Percentiles rank a stretch among this genome's conserved stretches.
phyloP scores from a whole-genome alignment of 352 stramenopile genomes.

The Peronosclerospora sorghi region DNA sequence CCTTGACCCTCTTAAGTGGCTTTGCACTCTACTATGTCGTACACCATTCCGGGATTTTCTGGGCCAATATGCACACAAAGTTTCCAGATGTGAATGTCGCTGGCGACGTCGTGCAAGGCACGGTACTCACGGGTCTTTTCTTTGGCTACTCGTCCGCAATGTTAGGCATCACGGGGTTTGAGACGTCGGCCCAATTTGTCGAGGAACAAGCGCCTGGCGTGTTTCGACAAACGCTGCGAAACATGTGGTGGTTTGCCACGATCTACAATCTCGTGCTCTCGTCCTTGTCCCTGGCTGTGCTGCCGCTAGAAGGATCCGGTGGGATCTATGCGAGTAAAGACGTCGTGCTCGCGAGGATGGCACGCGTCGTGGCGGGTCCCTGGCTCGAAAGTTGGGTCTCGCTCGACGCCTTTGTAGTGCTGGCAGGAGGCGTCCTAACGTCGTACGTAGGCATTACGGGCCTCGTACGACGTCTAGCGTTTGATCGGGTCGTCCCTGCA shows the following conservation, averaged over 20 bases:
- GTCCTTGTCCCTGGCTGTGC: slow-evolving; percentile 66
- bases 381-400: slow-evolving; percentile 68
- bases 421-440: slow-evolving; percentile 80
- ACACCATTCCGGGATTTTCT: slow-evolving; percentile 41
- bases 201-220: slow-evolving; percentile 81
- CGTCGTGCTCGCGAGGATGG: slow-evolving; percentile 74
- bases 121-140: slow-evolving; percentile 51
- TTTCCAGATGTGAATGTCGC: slow-evolving; percentile 42
- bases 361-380: slow-evolving; percentile 27
- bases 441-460: slow-evolving; percentile 86
- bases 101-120: slow-evolving; percentile 34
- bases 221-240: slow-evolving; percentile 65
- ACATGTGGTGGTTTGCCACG: slow-evolving; percentile 82
- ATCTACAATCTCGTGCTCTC: slow-evolving; percentile 85
- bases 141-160: slow-evolving; percentile 80
- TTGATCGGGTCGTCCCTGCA: slow-evolving; percentile 54
- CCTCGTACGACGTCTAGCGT: slow-evolving; percentile 65
- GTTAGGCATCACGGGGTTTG: slow-evolving; percentile 87
- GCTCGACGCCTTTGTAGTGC: slow-evolving; percentile 83
- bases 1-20: slow-evolving; percentile 58
- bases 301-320: slow-evolving; percentile 47
- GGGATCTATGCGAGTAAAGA: slow-evolving; percentile 62
- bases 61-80: slow-evolving; percentile 53
- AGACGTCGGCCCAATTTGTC: slow-evolving; percentile 86
- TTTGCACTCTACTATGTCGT: slow-evolving; percentile 53